Evolutionary conservation across 495 filamentous ascomycete genomes (phyloP).

Genomic region (Amphirosellinia nigrospora): DNA sequence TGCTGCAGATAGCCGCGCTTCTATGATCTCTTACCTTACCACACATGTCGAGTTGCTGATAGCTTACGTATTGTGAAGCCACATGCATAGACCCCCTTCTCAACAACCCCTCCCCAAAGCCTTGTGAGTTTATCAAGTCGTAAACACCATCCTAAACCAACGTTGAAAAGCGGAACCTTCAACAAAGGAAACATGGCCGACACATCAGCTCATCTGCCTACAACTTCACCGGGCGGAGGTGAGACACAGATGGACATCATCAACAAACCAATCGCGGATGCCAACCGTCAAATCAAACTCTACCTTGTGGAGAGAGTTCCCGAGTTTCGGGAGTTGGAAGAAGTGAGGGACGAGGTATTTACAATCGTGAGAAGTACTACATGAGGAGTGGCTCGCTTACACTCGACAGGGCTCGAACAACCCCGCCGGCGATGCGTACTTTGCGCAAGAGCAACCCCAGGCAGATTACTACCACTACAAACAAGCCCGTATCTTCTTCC

Average conservation of each 20-base stretch:
- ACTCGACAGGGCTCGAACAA: slow-evolving; percentile 52
- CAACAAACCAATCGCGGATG: background rate
- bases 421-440: slow-evolving; percentile 47
- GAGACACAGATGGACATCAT: background rate
- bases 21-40: no score
- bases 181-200: background rate
- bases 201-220: background rate
- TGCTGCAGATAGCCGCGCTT: background rate
- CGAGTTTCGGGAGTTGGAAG: background rate
- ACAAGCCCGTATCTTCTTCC: slow-evolving; percentile 22
- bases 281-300: background rate
- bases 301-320: slow-evolving; percentile 16
- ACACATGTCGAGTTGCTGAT: background rate
- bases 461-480: slow-evolving; percentile 41
- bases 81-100: background rate
- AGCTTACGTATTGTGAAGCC: background rate
- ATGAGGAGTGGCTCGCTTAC: background rate
- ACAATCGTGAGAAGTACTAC: background rate
- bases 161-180: background rate
- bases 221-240: background rate
- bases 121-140: background rate
- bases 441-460: slow-evolving; percentile 41
- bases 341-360: slow-evolving; percentile 11
- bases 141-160: background rate
- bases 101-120: background rate